Evolutionary conservation across 257 asterid species (phyloP).

Genomic region (Haberlea rhodopensis): DNA sequence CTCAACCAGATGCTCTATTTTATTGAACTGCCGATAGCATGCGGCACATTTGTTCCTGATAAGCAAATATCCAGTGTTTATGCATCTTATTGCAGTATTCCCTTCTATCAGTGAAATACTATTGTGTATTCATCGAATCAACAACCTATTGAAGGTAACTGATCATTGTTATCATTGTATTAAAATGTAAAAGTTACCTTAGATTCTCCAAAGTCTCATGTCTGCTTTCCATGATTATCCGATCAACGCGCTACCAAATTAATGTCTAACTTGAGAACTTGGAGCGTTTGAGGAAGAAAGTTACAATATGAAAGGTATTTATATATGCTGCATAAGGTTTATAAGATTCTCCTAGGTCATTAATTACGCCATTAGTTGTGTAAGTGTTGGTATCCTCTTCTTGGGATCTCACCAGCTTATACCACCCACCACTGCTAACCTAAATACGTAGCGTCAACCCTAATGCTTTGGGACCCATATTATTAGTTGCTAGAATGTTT

Average conservation of each 20-base stretch:
- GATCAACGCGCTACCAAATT: constrained; percentile 18
- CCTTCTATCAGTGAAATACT: constrained; percentile 1
- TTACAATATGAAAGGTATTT: constrained; percentile 41
- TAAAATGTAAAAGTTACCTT: constrained; percentile 33
- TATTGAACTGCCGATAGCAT: constrained; percentile 86
- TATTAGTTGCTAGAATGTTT: constrained; percentile 41
- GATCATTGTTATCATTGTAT: constrained; percentile 9
- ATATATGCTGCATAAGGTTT: constrained; percentile 38
- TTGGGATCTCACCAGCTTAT: constrained; percentile 29
- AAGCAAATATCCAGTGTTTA: constrained; percentile 20
- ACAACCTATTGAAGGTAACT: not conserved
- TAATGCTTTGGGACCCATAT: constrained; percentile 33
- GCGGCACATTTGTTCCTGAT: constrained; percentile 91
- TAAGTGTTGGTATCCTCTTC: constrained; percentile 17
- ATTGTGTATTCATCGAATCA: not conserved
- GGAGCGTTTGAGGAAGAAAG: constrained; percentile 33
- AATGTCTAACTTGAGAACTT: constrained; percentile 23
- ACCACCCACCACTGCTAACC: constrained; percentile 11
- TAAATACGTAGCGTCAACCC: constrained; percentile 31
- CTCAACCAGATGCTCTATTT: constrained; percentile 83
- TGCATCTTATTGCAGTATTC: not conserved
- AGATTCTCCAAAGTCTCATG: constrained; percentile 49
- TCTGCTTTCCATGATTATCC: constrained; percentile 53
- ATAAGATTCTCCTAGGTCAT: constrained; percentile 37
- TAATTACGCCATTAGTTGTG: constrained; percentile 4